phyloP scores from a whole-genome alignment of 192 early-diverging fungal species.

The Backusella macrospora region DNA sequence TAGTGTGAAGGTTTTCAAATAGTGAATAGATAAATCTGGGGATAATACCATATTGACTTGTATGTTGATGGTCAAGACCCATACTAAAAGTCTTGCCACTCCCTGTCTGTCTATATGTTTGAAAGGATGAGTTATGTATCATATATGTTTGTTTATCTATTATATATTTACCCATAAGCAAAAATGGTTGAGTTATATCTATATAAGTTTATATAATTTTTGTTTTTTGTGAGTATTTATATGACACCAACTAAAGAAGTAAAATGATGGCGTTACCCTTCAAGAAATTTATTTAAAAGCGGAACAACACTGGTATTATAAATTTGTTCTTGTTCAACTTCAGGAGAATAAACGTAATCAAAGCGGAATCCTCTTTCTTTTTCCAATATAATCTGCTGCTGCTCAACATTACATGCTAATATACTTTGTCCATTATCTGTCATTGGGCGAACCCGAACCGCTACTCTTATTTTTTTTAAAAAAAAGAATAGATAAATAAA shows the following conservation, averaged over 20 bases:
- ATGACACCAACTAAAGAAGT: not conserved
- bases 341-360: slow-evolving; percentile 67
- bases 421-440: not conserved
- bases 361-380: slow-evolving; percentile 64
- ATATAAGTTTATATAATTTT: not conserved
- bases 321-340: slow-evolving; percentile 55
- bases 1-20: slow-evolving; percentile 48
- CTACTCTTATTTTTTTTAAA: not conserved
- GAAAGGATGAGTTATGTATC: not conserved
- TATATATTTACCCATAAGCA: slow-evolving; percentile 71
- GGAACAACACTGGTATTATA: slow-evolving; percentile 64
- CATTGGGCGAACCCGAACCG: slow-evolving; percentile 5
- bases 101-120: slow-evolving; percentile 73
- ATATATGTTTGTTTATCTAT: not conserved
- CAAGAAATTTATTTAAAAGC: slow-evolving; percentile 65
- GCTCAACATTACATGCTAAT: not conserved
- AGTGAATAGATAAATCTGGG: slow-evolving; percentile 67
- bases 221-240: not conserved
- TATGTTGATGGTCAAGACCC: slow-evolving; percentile 69
- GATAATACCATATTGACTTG: slow-evolving; percentile 54
- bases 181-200: slow-evolving; percentile 90
- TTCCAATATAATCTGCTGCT: slow-evolving; percentile 39
- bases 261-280: slow-evolving; percentile 57
- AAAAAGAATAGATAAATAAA: not conserved
- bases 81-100: slow-evolving; percentile 95